phyloP scores from a whole-genome alignment of 2,329 filamentous ascomycete genomes.

The Xylariaceae sp. region DNA sequence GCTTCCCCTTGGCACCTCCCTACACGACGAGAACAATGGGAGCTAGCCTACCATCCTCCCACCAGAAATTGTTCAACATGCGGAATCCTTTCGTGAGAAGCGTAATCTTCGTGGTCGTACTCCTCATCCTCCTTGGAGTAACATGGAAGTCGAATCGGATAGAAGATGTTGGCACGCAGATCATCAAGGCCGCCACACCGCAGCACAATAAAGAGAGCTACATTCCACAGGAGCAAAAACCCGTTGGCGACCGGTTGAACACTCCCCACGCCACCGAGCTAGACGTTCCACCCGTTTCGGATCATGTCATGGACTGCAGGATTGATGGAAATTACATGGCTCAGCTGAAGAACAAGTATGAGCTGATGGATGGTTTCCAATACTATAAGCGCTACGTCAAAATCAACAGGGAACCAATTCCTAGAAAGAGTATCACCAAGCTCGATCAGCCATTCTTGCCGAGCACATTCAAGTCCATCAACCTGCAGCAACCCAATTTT shows the following conservation, averaged over 20 bases:
- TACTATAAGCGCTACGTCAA: conserved; percentile 56
- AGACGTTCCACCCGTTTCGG: conserved; percentile 33
- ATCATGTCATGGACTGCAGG: conserved; percentile 47
- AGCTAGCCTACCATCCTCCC: conserved; percentile 37
- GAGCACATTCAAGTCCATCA: conserved; percentile 45
- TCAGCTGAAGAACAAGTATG: conserved; percentile 45
- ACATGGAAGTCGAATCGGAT: conserved; percentile 42
- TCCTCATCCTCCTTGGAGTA: conserved; percentile 42
- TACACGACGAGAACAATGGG: conserved; percentile 33
- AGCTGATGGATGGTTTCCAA: conserved; percentile 50
- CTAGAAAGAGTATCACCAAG: conserved; percentile 51
- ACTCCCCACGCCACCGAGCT: conserved; percentile 24
- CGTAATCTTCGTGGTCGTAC: conserved; percentile 41
- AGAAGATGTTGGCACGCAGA: conserved; percentile 38
- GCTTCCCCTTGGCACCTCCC: conserved; percentile 16
- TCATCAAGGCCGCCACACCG: conserved; percentile 39
- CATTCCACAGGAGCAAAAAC: conserved; percentile 30
- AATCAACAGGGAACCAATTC: conserved; percentile 48
- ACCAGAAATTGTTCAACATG: conserved; percentile 46
- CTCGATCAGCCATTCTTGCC: conserved; percentile 48
- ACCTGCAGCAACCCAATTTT: conserved; percentile 44
- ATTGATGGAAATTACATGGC: conserved; percentile 47
- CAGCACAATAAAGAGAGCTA: conserved; percentile 32
- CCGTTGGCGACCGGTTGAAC: conserved; percentile 15
- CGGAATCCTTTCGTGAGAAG: conserved; percentile 47